Evolutionary conservation across 2,329 filamentous ascomycete genomes (phyloP), one percentile per base, ranked within the genome.

Genomic region (Phialocephala subalpina): DNA sequence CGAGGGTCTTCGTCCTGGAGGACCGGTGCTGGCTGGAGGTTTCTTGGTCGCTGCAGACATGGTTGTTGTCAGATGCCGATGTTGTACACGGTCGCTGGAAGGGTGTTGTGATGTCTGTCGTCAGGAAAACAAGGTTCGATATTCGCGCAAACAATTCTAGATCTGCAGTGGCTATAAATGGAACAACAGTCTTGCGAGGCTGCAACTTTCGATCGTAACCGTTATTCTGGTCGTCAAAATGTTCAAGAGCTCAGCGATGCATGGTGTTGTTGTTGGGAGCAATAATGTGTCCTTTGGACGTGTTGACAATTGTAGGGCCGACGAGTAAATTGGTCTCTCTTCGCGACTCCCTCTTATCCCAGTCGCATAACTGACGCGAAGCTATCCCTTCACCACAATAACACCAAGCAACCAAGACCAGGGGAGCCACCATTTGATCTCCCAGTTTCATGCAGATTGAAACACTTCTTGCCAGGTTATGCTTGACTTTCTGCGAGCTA

Each of bases 41-140:
- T 81, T 82, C 72, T 80, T 81, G 68, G 79, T 77, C 57, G 75
- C 76, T 69, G 80, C 75, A 74, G 80, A 82, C 80, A 82, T 81
- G 27, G 53, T 70, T 64, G 35, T 53, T 60, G 33, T 12, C 20
- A 40, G 47, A 56, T 47, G 56, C 58, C 55, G 52, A 61, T 63
- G 52, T 45, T 53, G 55, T 47, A 27, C 60, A 42, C 18, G 60
- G 35, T 49, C 33, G 57, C 33, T 25, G n/a, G 29, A 36, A 55
- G 22, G 29, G 58, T 69, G 64, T 67, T 67, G 62, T 56, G 62
- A 33, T 33, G 63, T 58, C 65, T 27, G 60, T 66, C n/a, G 68
- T 63, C 57, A 62, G 35, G 40, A 61, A 49, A 58, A 53, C 45
- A 57, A 57, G 58, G 57, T 47, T 56, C 49, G 56, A 60, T 56